phyloP scores from a whole-genome alignment of 2,329 filamentous ascomycete genomes.

The Diaporthe sp. region DNA sequence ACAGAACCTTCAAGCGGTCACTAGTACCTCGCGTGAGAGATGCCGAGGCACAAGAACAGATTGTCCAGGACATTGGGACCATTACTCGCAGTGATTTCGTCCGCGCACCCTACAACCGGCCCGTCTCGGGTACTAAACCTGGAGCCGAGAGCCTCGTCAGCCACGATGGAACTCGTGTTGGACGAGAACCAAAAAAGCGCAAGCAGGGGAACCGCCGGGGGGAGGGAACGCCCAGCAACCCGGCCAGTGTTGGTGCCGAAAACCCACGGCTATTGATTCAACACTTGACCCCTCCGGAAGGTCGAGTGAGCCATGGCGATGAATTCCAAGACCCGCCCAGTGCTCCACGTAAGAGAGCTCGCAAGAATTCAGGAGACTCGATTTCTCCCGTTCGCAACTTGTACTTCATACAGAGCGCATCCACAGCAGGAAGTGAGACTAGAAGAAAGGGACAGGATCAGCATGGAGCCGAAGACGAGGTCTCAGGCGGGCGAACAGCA shows the following conservation, averaged over 20 bases:
- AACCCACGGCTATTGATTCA: neutral
- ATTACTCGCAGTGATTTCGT: neutral
- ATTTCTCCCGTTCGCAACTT: neutral
- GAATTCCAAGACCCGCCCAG: neutral
- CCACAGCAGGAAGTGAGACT: neutral
- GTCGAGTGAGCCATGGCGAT: neutral
- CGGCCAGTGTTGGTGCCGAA: neutral
- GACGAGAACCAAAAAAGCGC: constrained; percentile 10
- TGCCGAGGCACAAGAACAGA: neutral
- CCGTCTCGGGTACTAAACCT: constrained; percentile 15
- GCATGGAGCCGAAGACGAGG: neutral
- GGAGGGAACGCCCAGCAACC: neutral
- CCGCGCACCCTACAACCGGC: constrained; percentile 31
- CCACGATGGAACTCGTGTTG: neutral
- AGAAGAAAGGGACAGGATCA: neutral
- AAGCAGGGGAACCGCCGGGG: neutral
- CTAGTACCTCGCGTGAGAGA: neutral
- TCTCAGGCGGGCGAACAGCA: neutral
- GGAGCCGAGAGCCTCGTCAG: neutral
- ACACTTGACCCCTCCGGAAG: neutral
- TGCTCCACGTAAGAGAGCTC: constrained; percentile 6
- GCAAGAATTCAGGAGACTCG: neutral
- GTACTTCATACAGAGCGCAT: neutral
- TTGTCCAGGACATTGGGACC: neutral
- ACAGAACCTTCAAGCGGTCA: neutral